Percentiles rank a stretch among this genome's conserved stretches.
phyloP scores from a whole-genome alignment of 2,329 filamentous ascomycete species.

The Periconia sp. region DNA sequence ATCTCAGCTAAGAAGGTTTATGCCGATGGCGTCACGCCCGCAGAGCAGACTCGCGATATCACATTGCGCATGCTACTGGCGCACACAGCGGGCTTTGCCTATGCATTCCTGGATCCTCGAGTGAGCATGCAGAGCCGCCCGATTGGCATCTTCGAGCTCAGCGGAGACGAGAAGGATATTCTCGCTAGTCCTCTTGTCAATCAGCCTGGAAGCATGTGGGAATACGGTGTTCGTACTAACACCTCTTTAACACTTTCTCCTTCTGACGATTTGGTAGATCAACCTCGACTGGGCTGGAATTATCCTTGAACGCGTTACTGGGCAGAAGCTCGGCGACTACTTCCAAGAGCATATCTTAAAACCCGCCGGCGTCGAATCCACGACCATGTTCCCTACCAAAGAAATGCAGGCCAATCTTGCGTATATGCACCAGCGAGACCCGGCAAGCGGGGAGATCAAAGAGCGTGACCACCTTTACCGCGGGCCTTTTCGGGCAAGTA shows the following conservation, averaged over 20 bases:
- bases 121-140: conserved; percentile 53
- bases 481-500: conserved; percentile 53
- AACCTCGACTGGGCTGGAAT: conserved; percentile 59
- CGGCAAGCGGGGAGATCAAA: conserved; percentile 43
- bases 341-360: conserved; percentile 54
- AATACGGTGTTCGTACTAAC: conserved; percentile 54
- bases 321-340: conserved; percentile 52
- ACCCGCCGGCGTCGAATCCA: conserved; percentile 53
- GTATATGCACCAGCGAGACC: conserved; percentile 61
- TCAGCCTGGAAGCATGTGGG: conserved; percentile 68
- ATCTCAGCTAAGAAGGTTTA: conserved; percentile 51
- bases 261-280: conserved; percentile 42
- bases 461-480: conserved; percentile 60
- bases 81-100: conserved; percentile 59
- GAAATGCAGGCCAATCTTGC: conserved; percentile 63
- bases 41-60: conserved; percentile 51
- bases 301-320: conserved; percentile 53
- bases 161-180: conserved; percentile 59
- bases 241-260: too few species aligned
- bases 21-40: conserved; percentile 40
- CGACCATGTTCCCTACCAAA: conserved; percentile 63
- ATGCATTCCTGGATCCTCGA: conserved; percentile 56
- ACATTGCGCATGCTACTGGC: conserved; percentile 58
- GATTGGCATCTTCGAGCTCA: conserved; percentile 63
- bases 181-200: conserved; percentile 61